These are phyloP conservation scores for Ceratocystis harringtonii DNA, from an alignment of 2,329 filamentous ascomycete genomes.

Conservation along the genomic window DNA sequence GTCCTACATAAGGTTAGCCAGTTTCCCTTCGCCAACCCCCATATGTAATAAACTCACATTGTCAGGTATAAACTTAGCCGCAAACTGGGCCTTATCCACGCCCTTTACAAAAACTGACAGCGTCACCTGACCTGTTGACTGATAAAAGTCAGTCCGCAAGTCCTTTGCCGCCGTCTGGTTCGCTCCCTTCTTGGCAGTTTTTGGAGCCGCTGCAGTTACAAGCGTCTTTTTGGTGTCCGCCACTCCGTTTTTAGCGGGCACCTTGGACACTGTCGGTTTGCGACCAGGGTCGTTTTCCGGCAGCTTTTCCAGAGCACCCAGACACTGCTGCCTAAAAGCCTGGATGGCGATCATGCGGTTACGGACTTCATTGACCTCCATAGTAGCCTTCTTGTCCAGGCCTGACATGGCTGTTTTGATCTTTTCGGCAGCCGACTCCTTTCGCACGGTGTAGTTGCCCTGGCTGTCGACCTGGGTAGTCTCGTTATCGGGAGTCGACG, in stretches of 20 bases:
- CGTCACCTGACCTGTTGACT: slow-evolving; percentile 21
- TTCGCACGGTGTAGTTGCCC: slow-evolving; percentile 34
- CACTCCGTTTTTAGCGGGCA: slow-evolving; percentile 14
- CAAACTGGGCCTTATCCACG: slow-evolving; percentile 28
- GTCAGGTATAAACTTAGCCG: slow-evolving; percentile 22
- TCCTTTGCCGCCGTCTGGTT: slow-evolving; percentile 17
- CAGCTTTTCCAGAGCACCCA: slow-evolving; percentile 31
- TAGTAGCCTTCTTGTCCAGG: slow-evolving; percentile 16
- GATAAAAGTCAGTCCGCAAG: slow-evolving; percentile 20
- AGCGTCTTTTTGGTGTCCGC: neutral
- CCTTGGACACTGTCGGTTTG: slow-evolving; percentile 28
- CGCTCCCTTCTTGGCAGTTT: slow-evolving; percentile 3
- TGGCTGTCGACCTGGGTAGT: slow-evolving; percentile 26
- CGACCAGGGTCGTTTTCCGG: slow-evolving; percentile 31
- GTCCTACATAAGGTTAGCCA: slow-evolving; percentile 1
- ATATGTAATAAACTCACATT: slow-evolving; percentile 14
- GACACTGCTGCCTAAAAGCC: slow-evolving; percentile 29
- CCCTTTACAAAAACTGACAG: slow-evolving; percentile 32
- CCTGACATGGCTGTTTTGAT: slow-evolving; percentile 23
- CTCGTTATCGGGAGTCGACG: slow-evolving; percentile 9
- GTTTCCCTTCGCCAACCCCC: neutral
- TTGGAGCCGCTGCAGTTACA: neutral
- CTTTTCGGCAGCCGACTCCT: slow-evolving; percentile 22
- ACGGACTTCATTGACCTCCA: slow-evolving; percentile 21
- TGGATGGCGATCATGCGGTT: slow-evolving; percentile 10